Conservation (phyloP, 2,329 filamentous ascomycete genomes). For the Fusarium tanahbumbuense region DNA sequence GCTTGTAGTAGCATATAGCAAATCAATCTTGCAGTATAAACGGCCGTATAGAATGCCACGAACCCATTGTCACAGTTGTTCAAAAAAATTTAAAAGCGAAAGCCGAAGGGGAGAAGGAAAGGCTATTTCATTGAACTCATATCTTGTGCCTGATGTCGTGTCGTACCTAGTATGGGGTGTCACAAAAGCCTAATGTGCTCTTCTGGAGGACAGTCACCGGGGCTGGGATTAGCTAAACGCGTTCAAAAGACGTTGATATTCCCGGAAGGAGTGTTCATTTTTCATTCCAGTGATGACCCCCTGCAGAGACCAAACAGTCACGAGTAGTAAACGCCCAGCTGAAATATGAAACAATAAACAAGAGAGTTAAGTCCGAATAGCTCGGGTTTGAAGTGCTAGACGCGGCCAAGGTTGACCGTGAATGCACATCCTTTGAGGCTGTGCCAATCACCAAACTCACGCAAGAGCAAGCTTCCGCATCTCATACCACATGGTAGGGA, state of each 20-base stretch:
- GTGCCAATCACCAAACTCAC: background rate
- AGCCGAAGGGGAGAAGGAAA: background rate
- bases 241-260: background rate
- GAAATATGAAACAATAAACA: background rate
- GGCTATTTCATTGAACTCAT: background rate
- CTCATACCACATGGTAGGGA: background rate
- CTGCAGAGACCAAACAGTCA: background rate
- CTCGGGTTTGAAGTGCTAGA: background rate
- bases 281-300: background rate
- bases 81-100: background rate
- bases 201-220: background rate
- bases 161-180: background rate
- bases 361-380: background rate
- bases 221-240: background rate
- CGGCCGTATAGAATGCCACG: background rate
- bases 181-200: background rate
- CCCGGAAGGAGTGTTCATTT: background rate
- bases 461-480: background rate
- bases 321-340: background rate
- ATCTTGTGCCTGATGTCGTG: background rate
- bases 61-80: background rate
- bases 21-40: constrained; percentile 3
- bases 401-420: background rate
- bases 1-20: constrained; percentile 6
- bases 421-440: background rate